Conservation (phyloP, 2,329 filamentous ascomycete species). For the Colletotrichum lentis region DNA sequence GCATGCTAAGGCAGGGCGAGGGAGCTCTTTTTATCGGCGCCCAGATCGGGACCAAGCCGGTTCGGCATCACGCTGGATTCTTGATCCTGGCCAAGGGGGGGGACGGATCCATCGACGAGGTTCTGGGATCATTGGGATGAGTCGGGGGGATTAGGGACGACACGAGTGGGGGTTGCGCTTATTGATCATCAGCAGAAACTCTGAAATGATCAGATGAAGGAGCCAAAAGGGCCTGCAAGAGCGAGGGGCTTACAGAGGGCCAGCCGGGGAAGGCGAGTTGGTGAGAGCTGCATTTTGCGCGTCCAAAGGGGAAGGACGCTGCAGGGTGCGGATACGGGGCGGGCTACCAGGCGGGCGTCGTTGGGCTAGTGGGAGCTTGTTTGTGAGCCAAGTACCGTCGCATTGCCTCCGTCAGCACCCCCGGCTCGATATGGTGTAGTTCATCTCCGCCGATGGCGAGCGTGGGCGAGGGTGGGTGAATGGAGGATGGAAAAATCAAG, state of each 20-base stretch:
- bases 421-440: not conserved
- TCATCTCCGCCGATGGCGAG: slow-evolving; percentile 27
- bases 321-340: slow-evolving; percentile 9
- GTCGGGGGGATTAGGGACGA: slow-evolving; percentile 33
- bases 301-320: not conserved
- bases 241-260: slow-evolving; percentile 25
- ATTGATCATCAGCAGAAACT: slow-evolving; percentile 13
- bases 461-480: not conserved
- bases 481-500: slow-evolving; percentile 29
- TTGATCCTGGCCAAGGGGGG: not conserved
- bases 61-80: slow-evolving; percentile 10
- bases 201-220: slow-evolving; percentile 11
- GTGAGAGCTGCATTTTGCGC: not conserved
- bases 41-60: slow-evolving; percentile 28
- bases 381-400: slow-evolving; percentile 23
- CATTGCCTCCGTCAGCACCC: not conserved
- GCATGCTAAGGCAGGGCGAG: slow-evolving; percentile 3
- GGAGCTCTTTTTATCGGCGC: slow-evolving; percentile 18
- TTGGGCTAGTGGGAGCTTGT: slow-evolving; percentile 12
- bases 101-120: slow-evolving; percentile 1
- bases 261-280: slow-evolving; percentile 3
- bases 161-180: slow-evolving; percentile 12
- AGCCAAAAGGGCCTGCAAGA: slow-evolving; percentile 12
- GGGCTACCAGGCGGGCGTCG: slow-evolving; percentile 20
- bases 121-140: slow-evolving; percentile 2